phyloP scores from a whole-genome alignment of 2,329 filamentous ascomycete genomes.

The Epichloe uncinata region DNA sequence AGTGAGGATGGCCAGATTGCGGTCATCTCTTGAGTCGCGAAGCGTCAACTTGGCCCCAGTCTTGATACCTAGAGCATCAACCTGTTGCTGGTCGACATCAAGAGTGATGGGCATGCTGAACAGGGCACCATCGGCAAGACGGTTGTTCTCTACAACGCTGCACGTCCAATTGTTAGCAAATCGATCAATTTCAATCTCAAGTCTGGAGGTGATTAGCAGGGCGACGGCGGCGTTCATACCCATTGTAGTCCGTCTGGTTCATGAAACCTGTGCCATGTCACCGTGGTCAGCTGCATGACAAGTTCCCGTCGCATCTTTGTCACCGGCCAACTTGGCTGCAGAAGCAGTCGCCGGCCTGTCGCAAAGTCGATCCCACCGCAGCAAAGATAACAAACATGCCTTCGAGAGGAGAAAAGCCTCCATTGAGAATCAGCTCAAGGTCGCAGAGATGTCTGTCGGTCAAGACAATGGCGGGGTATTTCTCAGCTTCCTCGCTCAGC shows the following conservation, averaged over 20 bases:
- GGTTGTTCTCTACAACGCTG: slow-evolving; percentile 79
- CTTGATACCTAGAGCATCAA: slow-evolving; percentile 65
- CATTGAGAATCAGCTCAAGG: slow-evolving; percentile 92
- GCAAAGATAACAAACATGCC: slow-evolving; percentile 45
- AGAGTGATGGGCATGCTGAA: slow-evolving; percentile 97
- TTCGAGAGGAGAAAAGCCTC: slow-evolving; percentile 95
- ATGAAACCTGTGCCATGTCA: slow-evolving; percentile 59
- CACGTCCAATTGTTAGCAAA: background rate
- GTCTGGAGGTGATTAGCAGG: background rate
- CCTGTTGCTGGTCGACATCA: slow-evolving; percentile 62
- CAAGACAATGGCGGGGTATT: slow-evolving; percentile 64
- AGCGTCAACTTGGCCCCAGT: slow-evolving; percentile 72
- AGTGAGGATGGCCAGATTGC: slow-evolving; percentile 88
- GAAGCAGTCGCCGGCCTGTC: background rate
- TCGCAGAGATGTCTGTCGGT: slow-evolving; percentile 95
- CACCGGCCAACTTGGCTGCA: no score
- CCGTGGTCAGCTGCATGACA: slow-evolving; percentile 1
- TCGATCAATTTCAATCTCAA: no score
- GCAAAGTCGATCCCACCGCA: background rate
- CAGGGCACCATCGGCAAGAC: slow-evolving; percentile 76
- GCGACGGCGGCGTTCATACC: slow-evolving; percentile 39
- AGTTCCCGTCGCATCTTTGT: background rate
- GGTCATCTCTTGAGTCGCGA: slow-evolving; percentile 91
- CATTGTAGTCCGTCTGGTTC: slow-evolving; percentile 93
- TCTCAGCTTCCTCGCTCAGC: slow-evolving; percentile 75